Conservation (phyloP, 2,329 filamentous ascomycete species). For the Aureobasidium vineae region DNA sequence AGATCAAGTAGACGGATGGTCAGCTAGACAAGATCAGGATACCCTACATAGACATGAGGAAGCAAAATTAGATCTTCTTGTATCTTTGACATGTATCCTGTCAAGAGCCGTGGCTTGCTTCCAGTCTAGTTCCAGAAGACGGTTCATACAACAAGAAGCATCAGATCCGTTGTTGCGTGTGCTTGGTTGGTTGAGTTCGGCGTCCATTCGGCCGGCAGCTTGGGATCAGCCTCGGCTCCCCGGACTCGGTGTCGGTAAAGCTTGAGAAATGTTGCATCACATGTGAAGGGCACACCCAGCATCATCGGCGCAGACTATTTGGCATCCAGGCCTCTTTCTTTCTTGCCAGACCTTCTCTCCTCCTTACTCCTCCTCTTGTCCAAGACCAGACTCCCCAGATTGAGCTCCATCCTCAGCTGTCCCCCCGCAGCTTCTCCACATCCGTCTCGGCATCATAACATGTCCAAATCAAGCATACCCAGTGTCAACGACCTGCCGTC, state of each 20-base stretch:
- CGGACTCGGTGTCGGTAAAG: background rate
- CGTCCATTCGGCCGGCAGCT: conserved; percentile 19
- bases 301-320: background rate
- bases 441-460: background rate
- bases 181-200: background rate
- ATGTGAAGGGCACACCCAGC: conserved; percentile 6
- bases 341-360: background rate
- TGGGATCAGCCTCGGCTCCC: conserved; percentile 18
- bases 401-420: background rate
- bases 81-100: background rate
- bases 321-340: background rate
- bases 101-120: background rate
- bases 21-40: background rate
- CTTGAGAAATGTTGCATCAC: conserved; percentile 22
- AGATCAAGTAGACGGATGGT: conserved; percentile 32
- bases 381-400: background rate
- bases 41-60: background rate
- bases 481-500: conserved; percentile 35
- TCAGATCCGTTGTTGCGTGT: background rate
- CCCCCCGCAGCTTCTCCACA: conserved; percentile 14
- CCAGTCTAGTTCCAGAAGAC: conserved; percentile 2
- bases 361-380: background rate
- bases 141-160: too few relatives aligned
- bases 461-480: conserved; percentile 23
- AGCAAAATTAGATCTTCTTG: background rate